Evolutionary conservation across 495 filamentous ascomycete genomes (phyloP).

Genomic region (Penicillium pulvis): DNA sequence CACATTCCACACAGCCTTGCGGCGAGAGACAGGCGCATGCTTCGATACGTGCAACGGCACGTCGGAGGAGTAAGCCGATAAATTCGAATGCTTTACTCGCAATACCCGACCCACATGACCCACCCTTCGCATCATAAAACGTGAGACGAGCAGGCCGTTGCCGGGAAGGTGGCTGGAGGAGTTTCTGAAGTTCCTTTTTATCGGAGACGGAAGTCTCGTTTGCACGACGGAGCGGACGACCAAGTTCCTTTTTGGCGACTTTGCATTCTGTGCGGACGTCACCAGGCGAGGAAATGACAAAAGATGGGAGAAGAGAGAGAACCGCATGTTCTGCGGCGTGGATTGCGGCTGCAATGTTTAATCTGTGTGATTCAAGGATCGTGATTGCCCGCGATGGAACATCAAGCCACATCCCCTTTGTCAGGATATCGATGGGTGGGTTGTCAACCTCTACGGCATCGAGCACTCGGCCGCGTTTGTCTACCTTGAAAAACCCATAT

Average conservation of each 20-base stretch:
- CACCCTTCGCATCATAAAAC: slow-evolving; percentile 94
- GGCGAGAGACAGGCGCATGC: slow-evolving; percentile 62
- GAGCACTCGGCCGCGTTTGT: slow-evolving; percentile 77
- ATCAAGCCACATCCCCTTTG: slow-evolving; percentile 96
- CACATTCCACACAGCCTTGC: slow-evolving; percentile 86
- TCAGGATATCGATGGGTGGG: slow-evolving; percentile 79
- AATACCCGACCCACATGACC: slow-evolving; percentile 79
- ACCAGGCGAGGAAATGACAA: slow-evolving; percentile 81
- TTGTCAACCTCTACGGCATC: slow-evolving; percentile 94
- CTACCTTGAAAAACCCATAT: slow-evolving; percentile 96
- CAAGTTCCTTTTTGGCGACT: slow-evolving; percentile 70
- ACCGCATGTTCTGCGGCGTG: slow-evolving; percentile 94
- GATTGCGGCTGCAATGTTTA: slow-evolving; percentile 88
- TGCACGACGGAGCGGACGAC: slow-evolving; percentile 32
- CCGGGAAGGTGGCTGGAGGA: slow-evolving; percentile 53
- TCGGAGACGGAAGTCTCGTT: slow-evolving; percentile 19
- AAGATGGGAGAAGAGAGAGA: slow-evolving; percentile 82
- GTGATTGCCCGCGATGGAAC: slow-evolving; percentile 77
- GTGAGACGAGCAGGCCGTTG: slow-evolving; percentile 87
- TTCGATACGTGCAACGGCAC: slow-evolving; percentile 78
- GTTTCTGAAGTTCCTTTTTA: slow-evolving; percentile 19
- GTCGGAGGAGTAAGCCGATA: slow-evolving; percentile 72
- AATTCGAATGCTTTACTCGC: slow-evolving; percentile 93
- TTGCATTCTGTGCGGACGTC: slow-evolving; percentile 97
- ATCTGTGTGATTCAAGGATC: slow-evolving; percentile 66